Conservation (phyloP, 306 rosid species). For the Quercus suber region DNA sequence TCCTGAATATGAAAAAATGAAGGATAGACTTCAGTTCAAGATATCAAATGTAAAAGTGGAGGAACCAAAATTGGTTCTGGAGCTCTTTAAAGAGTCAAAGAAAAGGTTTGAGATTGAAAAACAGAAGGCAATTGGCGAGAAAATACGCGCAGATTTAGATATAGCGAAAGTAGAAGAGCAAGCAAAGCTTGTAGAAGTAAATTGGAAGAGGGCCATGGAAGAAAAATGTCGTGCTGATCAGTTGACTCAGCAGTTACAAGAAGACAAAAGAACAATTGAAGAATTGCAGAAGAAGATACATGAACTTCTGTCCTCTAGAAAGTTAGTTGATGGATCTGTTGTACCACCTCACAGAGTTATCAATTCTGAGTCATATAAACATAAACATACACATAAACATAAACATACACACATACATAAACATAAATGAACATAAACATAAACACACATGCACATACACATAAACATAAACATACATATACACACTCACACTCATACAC, state of each 20-base stretch:
- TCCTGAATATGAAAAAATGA: conserved; percentile 1
- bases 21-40: conserved; percentile 3
- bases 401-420: too few relatives aligned
- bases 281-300: conserved; percentile 45
- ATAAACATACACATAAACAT: too few relatives aligned
- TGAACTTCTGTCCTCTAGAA: conserved; percentile 42
- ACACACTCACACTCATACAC: too few relatives aligned
- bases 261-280: conserved; percentile 39
- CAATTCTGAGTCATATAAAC: conserved; percentile 39
- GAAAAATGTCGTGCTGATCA: conserved; percentile 54
- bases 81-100: conserved; percentile 26
- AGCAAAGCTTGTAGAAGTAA: conserved; percentile 46
- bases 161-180: conserved; percentile 42
- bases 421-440: too few relatives aligned
- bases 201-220: conserved; percentile 51
- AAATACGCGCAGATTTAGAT: conserved; percentile 41
- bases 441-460: too few relatives aligned
- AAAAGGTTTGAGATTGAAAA: conserved; percentile 47
- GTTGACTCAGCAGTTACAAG: conserved; percentile 53
- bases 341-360: conserved; percentile 24
- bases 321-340: conserved; percentile 34
- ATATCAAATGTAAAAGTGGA: conserved; percentile 10
- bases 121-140: conserved; percentile 37
- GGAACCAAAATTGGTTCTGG: conserved; percentile 22
- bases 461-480: too few relatives aligned